phyloP scores from a whole-genome alignment of 106 monocot genomes.

The Ottelia alismoides region DNA sequence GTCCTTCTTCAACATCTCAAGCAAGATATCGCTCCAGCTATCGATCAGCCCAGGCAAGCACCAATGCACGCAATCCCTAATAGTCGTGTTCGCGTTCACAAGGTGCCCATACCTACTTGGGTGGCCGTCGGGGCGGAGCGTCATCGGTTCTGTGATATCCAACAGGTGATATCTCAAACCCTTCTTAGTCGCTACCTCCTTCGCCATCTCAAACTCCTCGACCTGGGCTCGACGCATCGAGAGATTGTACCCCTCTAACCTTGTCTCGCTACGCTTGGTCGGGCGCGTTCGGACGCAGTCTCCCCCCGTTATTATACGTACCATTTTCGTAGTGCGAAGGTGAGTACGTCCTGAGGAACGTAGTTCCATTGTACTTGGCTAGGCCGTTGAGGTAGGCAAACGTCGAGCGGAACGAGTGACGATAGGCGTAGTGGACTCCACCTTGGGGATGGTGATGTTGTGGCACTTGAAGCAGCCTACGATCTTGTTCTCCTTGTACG shows the following conservation, averaged over 20 bases:
- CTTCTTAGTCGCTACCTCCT: background rate
- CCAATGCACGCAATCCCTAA: slow-evolving; percentile 34
- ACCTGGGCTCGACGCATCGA: background rate
- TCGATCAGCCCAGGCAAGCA: slow-evolving; percentile 10
- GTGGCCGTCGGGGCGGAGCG: slow-evolving; percentile 13
- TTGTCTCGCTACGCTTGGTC: background rate
- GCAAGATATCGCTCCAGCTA: slow-evolving; percentile 9
- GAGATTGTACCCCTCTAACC: background rate
- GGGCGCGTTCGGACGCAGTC: slow-evolving; percentile 7
- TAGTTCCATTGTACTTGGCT: no score
- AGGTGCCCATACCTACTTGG: slow-evolving; percentile 20
- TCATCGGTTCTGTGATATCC: slow-evolving; percentile 6
- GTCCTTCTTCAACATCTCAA: slow-evolving; percentile 3
- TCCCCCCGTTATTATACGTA: slow-evolving; percentile 9
- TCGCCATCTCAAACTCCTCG: slow-evolving; percentile 7
- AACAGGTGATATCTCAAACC: slow-evolving; percentile 1
- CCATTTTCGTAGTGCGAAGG: slow-evolving; percentile 14
- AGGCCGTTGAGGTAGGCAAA: no score
- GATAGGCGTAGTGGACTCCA: no score
- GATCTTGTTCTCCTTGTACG: no score
- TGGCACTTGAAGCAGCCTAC: no score
- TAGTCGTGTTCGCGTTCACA: background rate
- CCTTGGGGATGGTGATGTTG: no score
- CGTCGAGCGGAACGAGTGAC: no score
- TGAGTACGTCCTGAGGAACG: slow-evolving; percentile 7